Evolutionary conservation across 208 protist species (phyloP), one percentile per base, ranked within the genome.

Genomic region (Trypanosoma caninum): DNA sequence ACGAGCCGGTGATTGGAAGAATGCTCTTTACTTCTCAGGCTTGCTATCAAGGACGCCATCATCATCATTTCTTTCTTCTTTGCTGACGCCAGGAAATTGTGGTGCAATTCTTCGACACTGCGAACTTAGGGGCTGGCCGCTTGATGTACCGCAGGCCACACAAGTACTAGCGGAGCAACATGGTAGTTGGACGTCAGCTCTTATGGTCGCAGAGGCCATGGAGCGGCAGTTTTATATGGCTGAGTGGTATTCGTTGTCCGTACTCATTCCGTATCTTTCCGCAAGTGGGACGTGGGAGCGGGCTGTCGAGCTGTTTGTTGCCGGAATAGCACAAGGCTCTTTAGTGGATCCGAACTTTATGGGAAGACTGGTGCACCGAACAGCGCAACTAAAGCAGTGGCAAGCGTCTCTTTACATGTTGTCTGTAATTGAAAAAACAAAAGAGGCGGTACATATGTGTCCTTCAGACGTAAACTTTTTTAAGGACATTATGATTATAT

Each of bases 201-300:
- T 94, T 27, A 53, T 30, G 7, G 76, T 90, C 2, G 84, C 87
- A 11, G 59, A 78, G 52, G 77, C 71, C 23, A 82, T 82, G 51
- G 83, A 94, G 61, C 71, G 59, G 6, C 73, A 66, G 40, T 81
- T 76, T 58, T 72, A 78, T 11, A 72, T 70, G 59, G 74, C 75
- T 10, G 87, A 94, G 68, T 61, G 72, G 48, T 94, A 89, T 73
- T 82, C 87, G 2, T 60, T 91, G 28, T 83, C 72, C 4, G 80
- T 91, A 11, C 70, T 94, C 14, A 78, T 94, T 45, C 87, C 87
- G 8, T 80, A 85, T 64, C 81, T 94, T 38, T 74, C 84, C 31
- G 75, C 67, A 28, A 80, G 80, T 52, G 84, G 82, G 0, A 69
- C 69, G 14, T 60, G 65, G 54, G 63, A 63, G 59, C 62, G 79